Evolutionary conservation across 495 filamentous ascomycete species (phyloP).

Genomic region (Neurospora tetraspora): DNA sequence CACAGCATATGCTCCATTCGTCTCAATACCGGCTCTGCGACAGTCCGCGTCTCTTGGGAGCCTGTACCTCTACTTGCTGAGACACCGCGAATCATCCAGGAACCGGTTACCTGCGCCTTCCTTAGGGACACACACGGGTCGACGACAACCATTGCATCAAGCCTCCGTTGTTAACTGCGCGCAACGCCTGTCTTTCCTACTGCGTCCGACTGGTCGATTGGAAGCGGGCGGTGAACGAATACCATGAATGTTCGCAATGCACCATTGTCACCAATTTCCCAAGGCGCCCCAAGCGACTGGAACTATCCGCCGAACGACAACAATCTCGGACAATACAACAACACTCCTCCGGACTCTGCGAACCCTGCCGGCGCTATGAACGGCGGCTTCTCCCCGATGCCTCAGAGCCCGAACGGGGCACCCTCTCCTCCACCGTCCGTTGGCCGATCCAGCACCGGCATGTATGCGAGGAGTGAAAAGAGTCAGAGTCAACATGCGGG

Average conservation of each 20-base stretch:
- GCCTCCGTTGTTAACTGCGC: background rate
- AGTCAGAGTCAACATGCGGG: slow-evolving; percentile 38
- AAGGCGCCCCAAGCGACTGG: slow-evolving; percentile 73
- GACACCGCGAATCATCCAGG: background rate
- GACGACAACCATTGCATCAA: background rate
- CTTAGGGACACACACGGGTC: background rate
- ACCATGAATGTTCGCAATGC: slow-evolving; percentile 44
- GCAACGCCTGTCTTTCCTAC: background rate
- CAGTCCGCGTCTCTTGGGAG: background rate
- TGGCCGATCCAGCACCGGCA: slow-evolving; percentile 64
- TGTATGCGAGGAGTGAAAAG: slow-evolving; percentile 54
- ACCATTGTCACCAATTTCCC: slow-evolving; percentile 74
- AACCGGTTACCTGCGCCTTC: background rate
- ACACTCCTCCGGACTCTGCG: slow-evolving; percentile 61
- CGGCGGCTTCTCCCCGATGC: slow-evolving; percentile 39
- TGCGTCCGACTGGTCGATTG: background rate
- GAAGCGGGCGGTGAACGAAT: slow-evolving; percentile 7
- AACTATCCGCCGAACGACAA: slow-evolving; percentile 55
- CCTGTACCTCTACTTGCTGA: background rate
- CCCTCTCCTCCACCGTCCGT: slow-evolving; percentile 83
- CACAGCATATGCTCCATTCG: background rate
- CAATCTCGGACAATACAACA: slow-evolving; percentile 55
- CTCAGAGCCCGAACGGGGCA: slow-evolving; percentile 40
- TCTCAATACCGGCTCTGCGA: background rate
- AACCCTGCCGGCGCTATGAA: slow-evolving; percentile 51